These are phyloP conservation scores for Colletotrichum liaoningense DNA, from an alignment of 2,329 filamentous ascomycete genomes.

Conservation along the genomic window DNA sequence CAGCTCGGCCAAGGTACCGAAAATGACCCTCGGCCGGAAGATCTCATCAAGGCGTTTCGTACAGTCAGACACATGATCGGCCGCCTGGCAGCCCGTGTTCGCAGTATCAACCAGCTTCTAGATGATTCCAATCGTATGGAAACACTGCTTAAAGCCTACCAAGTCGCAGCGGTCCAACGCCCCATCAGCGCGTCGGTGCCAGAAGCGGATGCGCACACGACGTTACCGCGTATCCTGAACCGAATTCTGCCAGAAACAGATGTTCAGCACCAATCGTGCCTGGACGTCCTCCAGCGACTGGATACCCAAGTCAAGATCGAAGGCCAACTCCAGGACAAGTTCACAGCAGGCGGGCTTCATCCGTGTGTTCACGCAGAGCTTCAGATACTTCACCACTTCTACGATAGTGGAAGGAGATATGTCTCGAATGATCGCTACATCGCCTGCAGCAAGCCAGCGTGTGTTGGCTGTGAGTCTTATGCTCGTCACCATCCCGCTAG, in stretches of 20 bases:
- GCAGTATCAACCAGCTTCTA: constrained; percentile 51
- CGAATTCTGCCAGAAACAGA: constrained; percentile 43
- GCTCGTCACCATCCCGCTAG: constrained; percentile 51
- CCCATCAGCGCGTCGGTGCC: constrained; percentile 38
- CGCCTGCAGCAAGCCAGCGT: constrained; percentile 63
- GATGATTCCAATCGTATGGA: constrained; percentile 44
- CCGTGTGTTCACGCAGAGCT: constrained; percentile 58
- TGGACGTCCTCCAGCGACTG: constrained; percentile 39
- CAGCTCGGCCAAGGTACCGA: not conserved
- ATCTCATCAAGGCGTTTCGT: constrained; percentile 39
- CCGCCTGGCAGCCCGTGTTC: constrained; percentile 55
- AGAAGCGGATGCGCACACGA: constrained; percentile 41
- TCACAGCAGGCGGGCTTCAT: constrained; percentile 39
- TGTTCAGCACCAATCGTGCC: constrained; percentile 24
- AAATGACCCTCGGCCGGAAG: not conserved
- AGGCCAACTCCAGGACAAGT: constrained; percentile 40
- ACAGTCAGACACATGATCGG: constrained; percentile 55
- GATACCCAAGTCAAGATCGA: constrained; percentile 42
- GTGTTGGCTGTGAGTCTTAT: constrained; percentile 60
- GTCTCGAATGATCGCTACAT: constrained; percentile 55
- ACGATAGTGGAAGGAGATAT: constrained; percentile 46
- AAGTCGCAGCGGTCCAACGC: constrained; percentile 40
- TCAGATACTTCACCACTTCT: constrained; percentile 59
- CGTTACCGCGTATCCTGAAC: constrained; percentile 44
- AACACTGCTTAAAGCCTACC: constrained; percentile 45